These are phyloP conservation scores for Phytophthora pisi DNA, from an alignment of 352 stramenopile genomes.

Conservation along the genomic window DNA sequence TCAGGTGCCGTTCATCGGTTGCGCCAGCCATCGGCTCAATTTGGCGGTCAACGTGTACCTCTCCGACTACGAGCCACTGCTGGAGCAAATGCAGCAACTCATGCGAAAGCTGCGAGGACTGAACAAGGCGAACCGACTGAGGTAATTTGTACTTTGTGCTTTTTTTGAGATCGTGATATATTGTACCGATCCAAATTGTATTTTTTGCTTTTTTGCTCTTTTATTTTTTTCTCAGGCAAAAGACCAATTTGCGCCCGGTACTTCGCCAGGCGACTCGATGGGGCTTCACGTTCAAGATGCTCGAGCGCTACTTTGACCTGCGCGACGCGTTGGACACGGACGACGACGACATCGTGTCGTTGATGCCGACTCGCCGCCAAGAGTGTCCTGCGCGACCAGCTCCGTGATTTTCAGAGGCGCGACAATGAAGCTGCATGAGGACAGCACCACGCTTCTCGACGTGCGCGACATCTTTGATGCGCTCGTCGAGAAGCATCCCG, in stretches of 20 bases:
- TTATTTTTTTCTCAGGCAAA: constrained; percentile 1
- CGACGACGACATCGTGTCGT: constrained; percentile 2
- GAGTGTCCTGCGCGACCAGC: too few relatives aligned
- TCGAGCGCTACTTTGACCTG: constrained; percentile 2
- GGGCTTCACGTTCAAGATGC: constrained; percentile 5
- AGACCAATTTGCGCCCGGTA: not conserved
- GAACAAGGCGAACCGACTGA: not conserved
- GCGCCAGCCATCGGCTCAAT: constrained; percentile 1
- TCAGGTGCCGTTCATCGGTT: not conserved
- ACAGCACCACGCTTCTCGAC: too few relatives aligned
- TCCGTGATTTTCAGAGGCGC: too few relatives aligned
- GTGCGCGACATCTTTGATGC: too few relatives aligned
- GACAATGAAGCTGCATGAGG: too few relatives aligned
- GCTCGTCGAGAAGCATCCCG: too few relatives aligned
- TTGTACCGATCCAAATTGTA: too few relatives aligned
- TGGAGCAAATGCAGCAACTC: constrained; percentile 5
- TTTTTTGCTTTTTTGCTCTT: too few relatives aligned
- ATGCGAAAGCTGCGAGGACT: constrained; percentile 14
- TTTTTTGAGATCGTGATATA: constrained; percentile 1
- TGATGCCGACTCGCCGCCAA: too few relatives aligned
- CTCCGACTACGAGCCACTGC: constrained; percentile 1
- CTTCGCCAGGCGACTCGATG: constrained; percentile 1
- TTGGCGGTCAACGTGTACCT: constrained; percentile 3
- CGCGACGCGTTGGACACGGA: not conserved
- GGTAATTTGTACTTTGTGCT: constrained; percentile 1